Evolutionary conservation across 2,329 filamentous ascomycete genomes (phyloP), one percentile per base, ranked within the genome.

Genomic region (Arachnomyces sp.): DNA sequence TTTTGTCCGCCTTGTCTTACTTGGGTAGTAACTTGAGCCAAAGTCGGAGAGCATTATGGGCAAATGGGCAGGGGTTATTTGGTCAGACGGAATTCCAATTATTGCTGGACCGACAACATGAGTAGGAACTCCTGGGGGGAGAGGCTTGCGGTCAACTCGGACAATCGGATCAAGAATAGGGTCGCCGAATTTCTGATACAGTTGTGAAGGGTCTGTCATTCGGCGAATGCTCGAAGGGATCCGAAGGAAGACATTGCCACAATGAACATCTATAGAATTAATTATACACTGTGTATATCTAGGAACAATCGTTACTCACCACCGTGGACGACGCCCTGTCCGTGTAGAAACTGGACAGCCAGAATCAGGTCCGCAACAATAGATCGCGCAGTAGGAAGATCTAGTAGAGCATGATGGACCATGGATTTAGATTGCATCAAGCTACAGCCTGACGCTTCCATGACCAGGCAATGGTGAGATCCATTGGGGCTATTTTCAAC

Each of bases 161-260:
- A 45, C 31, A 18, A 47, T 38, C 37, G 43, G 43, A 3, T 41
- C 38, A 32, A 43, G 38, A 42, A 43, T 43, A 36, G 45, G 43
- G 13, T 41, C 25, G 12, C 45, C 43, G 33, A 42, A 47, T 29
- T 43, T 38, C 17, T 34, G 20, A 42, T 47, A 45, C 9, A 47
- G 4, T 33, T 39, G 33, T n/a, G 38, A 43, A 45, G 43, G 25
- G 17, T 45, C 31, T 35, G 14, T 45, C 40, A 45, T 47, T 36
- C 18, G 32, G 31, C 35, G 38, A 39, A 45, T 11, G 13, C 35
- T 17, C 7, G 34, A 3, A 14, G 45, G 40, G 36, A 47, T 43
- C 31, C 30, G 38, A 43, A 47, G 45, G 14, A 47, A 42, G 20
- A 47, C 42, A 35, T 45, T 47, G 37, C 43, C 43, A 15, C 40